Evolutionary conservation across 257 asterid species (phyloP).

Genomic region (Solanum chiquidenum): DNA sequence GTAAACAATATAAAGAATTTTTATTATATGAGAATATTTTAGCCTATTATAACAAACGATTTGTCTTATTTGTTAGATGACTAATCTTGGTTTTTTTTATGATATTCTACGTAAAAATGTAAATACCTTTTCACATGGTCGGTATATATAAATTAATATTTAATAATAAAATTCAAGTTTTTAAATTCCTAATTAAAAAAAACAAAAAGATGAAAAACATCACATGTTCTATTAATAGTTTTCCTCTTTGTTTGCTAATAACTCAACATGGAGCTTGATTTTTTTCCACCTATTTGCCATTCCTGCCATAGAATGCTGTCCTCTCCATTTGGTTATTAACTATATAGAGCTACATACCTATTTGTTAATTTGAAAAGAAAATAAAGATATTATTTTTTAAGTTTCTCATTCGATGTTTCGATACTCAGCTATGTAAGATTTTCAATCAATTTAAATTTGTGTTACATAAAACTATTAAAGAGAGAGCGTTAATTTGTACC

Average conservation of each 20-base stretch:
- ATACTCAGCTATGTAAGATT: fast-evolving
- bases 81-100: background rate
- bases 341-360: background rate
- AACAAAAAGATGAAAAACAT: background rate
- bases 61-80: background rate
- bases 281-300: background rate
- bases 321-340: background rate
- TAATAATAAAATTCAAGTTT: background rate
- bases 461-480: background rate
- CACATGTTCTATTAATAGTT: background rate
- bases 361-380: background rate
- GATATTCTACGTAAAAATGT: background rate
- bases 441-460: background rate
- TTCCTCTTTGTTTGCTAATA: background rate
- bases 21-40: background rate
- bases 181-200: background rate
- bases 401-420: background rate
- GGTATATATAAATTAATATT: background rate
- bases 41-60: background rate
- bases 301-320: background rate
- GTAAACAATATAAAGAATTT: background rate
- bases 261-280: background rate
- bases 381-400: background rate
- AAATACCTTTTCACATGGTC: background rate
- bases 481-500: background rate